Base-by-base conservation (phyloP, 2,329 filamentous ascomycete genomes). In the Bipolaris bicolor region DNA sequence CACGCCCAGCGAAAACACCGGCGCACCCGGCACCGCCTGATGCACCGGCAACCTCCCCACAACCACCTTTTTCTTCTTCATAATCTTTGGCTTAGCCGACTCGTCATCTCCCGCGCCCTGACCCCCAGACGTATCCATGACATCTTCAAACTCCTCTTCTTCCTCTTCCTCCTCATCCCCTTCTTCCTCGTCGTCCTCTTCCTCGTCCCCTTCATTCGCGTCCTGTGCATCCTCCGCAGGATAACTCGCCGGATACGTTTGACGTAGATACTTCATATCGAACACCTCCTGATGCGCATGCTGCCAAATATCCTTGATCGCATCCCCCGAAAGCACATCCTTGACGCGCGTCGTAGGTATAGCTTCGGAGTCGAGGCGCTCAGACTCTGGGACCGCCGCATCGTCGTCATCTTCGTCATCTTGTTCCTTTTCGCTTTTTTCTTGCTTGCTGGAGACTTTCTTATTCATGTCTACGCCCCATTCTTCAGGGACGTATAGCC, bases 401-500 rank as follows among this genome's bases (percentile, higher is more conserved):
- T 63, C 51, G 6, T 57, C 55, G 13, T 57, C 55, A 11, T 61
- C 64, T 4, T 52, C 63, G 0, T 62, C 64, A 3, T 64, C 61
- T 1, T 9, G 26, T 7, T 60, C 53, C 0, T 63, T 54, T 4
- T 64, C 58, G 24, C 48, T 59, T 13, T 50, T 59, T 13, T 52
- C 47, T 46, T 11, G 24, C 13, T 50, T 20, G n/a, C n/a, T 1
- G 13, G 10, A 13, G 1, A 40, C 10, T 5, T 46, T 41, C 41
- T 63, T 67, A 9, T 56, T 60, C 1, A 66, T 57, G 40, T 70
- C 65, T 22, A 75, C 62, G 1, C 58, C 65, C 70, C 68, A 75
- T 11, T 74, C 70, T 11, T 55, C 49, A 3, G 71, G 69, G 31
- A 74, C 66, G 22, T 67, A 52, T n/a, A 66, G 66, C 48, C 74